Evolutionary conservation across 1,284 basidiomycete species (phyloP).

Genomic region (Ganoderma boninense): DNA sequence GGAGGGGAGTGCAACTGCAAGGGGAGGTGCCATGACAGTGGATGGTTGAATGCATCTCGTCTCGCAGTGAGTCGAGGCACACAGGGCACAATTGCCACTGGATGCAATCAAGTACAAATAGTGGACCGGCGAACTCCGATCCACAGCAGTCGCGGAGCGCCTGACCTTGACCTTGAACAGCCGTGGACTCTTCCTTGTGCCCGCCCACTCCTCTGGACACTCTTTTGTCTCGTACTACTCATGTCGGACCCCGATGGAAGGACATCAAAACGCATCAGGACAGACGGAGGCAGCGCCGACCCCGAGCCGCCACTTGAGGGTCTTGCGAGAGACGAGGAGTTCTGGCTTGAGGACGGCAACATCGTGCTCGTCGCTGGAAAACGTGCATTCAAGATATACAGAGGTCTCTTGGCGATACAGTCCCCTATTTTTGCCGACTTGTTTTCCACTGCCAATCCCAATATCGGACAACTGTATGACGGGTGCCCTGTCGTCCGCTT

Average conservation of each 20-base stretch:
- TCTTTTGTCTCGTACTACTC: background rate
- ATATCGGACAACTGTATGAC: background rate
- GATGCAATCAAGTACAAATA: no score
- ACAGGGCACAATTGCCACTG: no score
- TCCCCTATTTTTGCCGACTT: constrained; percentile 23
- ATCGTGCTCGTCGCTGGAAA: constrained; percentile 63
- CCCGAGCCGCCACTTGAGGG: background rate
- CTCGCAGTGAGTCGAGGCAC: no score
- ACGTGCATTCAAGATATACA: constrained; percentile 73
- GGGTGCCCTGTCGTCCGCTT: constrained; percentile 20
- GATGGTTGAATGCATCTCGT: no score
- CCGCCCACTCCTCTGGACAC: background rate
- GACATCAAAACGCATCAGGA: background rate
- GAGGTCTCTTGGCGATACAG: constrained; percentile 48
- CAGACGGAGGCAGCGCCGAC: background rate
- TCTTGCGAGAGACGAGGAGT: constrained; percentile 49
- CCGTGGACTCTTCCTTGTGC: no score
- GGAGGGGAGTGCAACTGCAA: no score
- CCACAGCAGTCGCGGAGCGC: no score
- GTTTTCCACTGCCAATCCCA: constrained; percentile 15
- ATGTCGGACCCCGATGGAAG: background rate
- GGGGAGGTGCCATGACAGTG: no score
- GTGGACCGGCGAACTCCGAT: no score
- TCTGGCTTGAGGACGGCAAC: constrained; percentile 79
- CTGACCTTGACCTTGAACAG: no score